Percentiles rank a stretch among this genome's conserved stretches.
Evolutionary conservation across 305 asterid species (phyloP).

Genomic region (Ajuga reptans): DNA sequence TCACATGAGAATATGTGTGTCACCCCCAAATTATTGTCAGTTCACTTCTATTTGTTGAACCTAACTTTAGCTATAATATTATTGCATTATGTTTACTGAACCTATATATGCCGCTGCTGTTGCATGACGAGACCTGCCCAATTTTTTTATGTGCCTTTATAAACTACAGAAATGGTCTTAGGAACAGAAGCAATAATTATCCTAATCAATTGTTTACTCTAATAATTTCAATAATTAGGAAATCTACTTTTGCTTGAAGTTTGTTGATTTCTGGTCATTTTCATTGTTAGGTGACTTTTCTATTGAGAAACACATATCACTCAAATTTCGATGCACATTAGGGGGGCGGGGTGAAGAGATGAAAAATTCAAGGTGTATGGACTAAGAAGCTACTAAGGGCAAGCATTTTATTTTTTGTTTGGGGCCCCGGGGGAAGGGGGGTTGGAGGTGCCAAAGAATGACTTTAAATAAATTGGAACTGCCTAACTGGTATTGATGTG

Average conservation of each 20-base stretch:
- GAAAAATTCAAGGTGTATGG: not conserved
- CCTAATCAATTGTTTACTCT: not conserved
- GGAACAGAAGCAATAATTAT: not conserved
- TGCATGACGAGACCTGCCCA: not conserved
- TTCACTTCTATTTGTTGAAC: not conserved
- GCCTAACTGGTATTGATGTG: slow-evolving; percentile 1
- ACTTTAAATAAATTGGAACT: slow-evolving; percentile 1
- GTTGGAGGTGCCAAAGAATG: not conserved
- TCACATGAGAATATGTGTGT: not conserved
- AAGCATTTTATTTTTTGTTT: not conserved
- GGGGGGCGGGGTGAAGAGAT: not conserved
- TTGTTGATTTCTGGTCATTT: not conserved
- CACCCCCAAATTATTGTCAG: not conserved
- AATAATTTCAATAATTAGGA: not conserved
- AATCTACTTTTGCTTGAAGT: not conserved
- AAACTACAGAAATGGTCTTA: slow-evolving; percentile 9
- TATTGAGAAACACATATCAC: not conserved
- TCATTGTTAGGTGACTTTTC: slow-evolving; percentile 3
- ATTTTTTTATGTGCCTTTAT: slow-evolving; percentile 9
- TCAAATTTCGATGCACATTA: not conserved
- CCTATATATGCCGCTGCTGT: slow-evolving; percentile 8
- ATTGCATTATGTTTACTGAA: slow-evolving; percentile 5
- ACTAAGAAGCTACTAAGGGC: slow-evolving; percentile 2
- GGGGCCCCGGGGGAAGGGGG: too few relatives aligned
- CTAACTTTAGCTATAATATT: not conserved